Evolutionary conservation across 2,329 filamentous ascomycete genomes (phyloP).

Genomic region (Hypoxylon sp.): DNA sequence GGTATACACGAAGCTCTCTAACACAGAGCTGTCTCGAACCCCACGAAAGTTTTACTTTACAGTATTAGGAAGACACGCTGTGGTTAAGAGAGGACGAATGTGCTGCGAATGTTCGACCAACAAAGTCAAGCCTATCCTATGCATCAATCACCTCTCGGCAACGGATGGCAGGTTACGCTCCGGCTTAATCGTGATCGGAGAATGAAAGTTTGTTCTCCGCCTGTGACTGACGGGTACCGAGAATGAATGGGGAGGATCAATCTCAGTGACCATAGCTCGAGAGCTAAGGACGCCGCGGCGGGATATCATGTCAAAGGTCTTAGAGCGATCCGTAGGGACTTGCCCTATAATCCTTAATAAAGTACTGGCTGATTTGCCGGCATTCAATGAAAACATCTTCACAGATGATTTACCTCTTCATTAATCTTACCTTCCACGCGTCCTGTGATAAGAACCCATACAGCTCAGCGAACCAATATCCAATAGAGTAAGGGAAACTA

Average conservation of each 20-base stretch:
- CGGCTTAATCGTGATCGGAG: slow-evolving; percentile 96
- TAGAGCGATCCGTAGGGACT: neutral
- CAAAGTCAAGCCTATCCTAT: slow-evolving; percentile 98
- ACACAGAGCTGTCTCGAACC: neutral
- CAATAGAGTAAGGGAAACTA: neutral
- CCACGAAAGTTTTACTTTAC: slow-evolving; percentile 2
- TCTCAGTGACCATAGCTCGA: slow-evolving; percentile 74
- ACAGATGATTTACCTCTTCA: neutral
- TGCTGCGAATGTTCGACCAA: slow-evolving; percentile 78
- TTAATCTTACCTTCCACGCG: neutral
- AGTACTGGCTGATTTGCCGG: neutral
- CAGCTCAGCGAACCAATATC: neutral
- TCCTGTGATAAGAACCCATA: neutral
- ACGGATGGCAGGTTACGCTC: slow-evolving; percentile 90
- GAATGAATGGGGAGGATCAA: slow-evolving; percentile 73
- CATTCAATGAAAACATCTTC: slow-evolving; percentile 2
- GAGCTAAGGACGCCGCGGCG: slow-evolving; percentile 70
- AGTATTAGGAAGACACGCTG: neutral
- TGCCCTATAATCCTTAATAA: neutral
- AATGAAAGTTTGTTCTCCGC: slow-evolving; percentile 77
- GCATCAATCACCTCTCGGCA: slow-evolving; percentile 83
- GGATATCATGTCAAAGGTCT: slow-evolving; percentile 33
- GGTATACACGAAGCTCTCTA: neutral
- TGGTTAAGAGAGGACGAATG: neutral
- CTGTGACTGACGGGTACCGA: slow-evolving; percentile 83